Evolutionary conservation across 495 filamentous ascomycete genomes (phyloP).

Genomic region (Penicillium subrubescens): DNA sequence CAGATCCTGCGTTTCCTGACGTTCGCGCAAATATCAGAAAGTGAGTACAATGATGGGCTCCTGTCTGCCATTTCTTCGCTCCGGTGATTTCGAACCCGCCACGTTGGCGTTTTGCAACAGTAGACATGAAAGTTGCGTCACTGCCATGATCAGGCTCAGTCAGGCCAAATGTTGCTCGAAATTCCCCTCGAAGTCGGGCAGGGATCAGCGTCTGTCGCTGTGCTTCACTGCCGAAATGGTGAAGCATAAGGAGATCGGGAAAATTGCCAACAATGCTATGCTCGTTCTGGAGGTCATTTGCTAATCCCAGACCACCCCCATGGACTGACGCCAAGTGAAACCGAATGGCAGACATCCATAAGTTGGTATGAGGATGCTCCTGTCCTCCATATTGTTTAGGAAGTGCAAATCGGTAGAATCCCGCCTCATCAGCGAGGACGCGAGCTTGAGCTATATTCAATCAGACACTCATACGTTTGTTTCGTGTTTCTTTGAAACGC

Average conservation of each 20-base stretch:
- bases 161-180: constrained; percentile 58
- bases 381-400: constrained; percentile 56
- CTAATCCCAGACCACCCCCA: constrained; percentile 53
- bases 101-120: constrained; percentile 39
- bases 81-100: constrained; percentile 56
- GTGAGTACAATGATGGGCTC: constrained; percentile 59
- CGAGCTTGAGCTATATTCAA: constrained; percentile 35
- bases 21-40: constrained; percentile 62
- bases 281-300: constrained; percentile 65
- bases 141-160: constrained; percentile 63
- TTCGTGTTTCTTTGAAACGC: not conserved
- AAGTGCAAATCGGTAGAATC: constrained; percentile 58
- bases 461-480: not conserved
- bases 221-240: constrained; percentile 52
- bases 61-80: constrained; percentile 63
- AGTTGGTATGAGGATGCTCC: constrained; percentile 47
- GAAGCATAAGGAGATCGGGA: constrained; percentile 58
- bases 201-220: constrained; percentile 54
- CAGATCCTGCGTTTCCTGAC: constrained; percentile 44
- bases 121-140: constrained; percentile 61
- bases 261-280: constrained; percentile 62
- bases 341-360: constrained; percentile 63
- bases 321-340: constrained; percentile 54
- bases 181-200: constrained; percentile 48
- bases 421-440: constrained; percentile 52